Evolutionary conservation across 83 land plant genomes (phyloP).

Genomic region (Diphasiastrum complanatum): DNA sequence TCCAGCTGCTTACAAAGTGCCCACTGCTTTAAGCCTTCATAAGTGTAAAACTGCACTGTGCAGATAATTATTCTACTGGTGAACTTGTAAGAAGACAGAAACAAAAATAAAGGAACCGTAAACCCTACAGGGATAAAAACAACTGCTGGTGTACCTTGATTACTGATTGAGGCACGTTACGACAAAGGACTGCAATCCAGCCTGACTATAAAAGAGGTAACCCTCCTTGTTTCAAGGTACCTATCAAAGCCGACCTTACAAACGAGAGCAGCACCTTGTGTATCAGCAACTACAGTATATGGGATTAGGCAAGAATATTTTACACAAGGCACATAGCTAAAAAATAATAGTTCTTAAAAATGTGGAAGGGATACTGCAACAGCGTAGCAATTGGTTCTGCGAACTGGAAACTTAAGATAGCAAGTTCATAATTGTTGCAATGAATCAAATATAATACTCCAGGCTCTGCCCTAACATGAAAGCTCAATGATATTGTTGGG

Average conservation of each 20-base stretch:
- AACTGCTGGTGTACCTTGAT: constrained; percentile 55
- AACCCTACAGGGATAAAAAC: not conserved
- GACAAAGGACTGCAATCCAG: constrained; percentile 92
- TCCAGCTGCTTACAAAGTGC: constrained; percentile 31
- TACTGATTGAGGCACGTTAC: constrained; percentile 93
- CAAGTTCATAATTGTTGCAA: no score
- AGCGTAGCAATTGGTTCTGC: no score
- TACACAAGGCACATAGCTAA: no score
- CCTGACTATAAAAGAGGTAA: constrained; percentile 77
- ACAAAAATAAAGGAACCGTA: not conserved
- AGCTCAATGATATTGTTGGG: no score
- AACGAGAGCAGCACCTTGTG: no score
- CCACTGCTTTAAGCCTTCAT: constrained; percentile 75
- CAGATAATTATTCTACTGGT: not conserved
- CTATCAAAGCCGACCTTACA: constrained; percentile 68
- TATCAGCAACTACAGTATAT: no score
- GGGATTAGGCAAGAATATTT: no score
- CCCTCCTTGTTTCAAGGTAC: constrained; percentile 65
- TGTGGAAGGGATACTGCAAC: no score
- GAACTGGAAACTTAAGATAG: no score
- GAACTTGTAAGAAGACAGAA: not conserved
- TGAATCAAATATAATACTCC: no score
- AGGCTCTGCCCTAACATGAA: no score
- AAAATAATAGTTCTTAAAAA: no score
- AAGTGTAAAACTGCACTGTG: constrained; percentile 76